Base-by-base conservation (phyloP, 208 protist species). In the Endotrypanum monterogeii region DNA sequence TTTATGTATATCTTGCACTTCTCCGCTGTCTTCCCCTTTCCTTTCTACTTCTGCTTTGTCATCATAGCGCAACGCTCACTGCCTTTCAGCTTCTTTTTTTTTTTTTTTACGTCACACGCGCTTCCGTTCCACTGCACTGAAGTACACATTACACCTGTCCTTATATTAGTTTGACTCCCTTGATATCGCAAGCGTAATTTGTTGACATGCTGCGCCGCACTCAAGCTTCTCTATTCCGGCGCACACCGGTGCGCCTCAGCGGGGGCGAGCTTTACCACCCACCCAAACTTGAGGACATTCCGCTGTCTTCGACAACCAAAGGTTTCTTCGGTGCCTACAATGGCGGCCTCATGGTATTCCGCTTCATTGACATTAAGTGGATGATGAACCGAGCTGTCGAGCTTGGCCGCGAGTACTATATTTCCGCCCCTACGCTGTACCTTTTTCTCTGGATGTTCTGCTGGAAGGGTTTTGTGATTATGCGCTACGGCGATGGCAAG, bases 341-440 rank as follows among this genome's bases (percentile, higher is more conserved):
- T 73, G 89, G 88, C n/a, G 67, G 79, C 20, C 67, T 89, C 20
- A 80, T 78, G 74, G 71, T 83, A 20, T 70, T 86, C 51, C 93
- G 93, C 60, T 77, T 97, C n/a, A 57, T 97, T 14, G 93, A 97
- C 73, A 83, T 94, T 69, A 95, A 94, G 86, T 97, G 93, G 91
- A 92, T 95, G 85, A 94, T 95, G 89, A 95, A 95, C 89, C 93
- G 93, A 66, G 78, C 88, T 50, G 91, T 97, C 3, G 89, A 88
- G 51, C 82, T 95, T 56, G 87, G 84, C 67, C 93, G 90, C 56
- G 93, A 97, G 80, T 84, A 95, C 80, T 94, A 94, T 80, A 94
- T 97, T 71, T 82, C 90, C 46, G 83, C 90, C 55, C 90, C 90
- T 4, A 94, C 89, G 16, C 80, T 97, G 30, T 94, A 87, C 80